A percentile compares a stretch with the other conserved stretches of the same genome.
Conservation (phyloP, 2,329 filamentous ascomycete genomes). For the Sordariomycetes sp. region DNA sequence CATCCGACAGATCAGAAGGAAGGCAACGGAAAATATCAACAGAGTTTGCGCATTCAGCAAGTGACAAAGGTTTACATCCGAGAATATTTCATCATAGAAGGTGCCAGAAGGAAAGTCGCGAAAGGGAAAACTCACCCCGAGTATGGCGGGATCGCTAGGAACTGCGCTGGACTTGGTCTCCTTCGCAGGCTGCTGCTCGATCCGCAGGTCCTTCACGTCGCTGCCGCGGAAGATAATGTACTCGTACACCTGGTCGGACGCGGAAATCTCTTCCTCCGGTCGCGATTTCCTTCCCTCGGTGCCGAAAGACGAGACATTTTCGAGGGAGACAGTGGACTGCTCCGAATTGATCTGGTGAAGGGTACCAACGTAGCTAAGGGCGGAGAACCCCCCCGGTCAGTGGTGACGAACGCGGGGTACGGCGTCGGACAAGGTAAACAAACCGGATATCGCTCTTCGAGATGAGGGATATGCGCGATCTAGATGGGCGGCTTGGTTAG, state of each 20-base stretch:
- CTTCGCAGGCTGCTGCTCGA: conserved; percentile 71
- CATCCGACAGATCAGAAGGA: conserved; percentile 75
- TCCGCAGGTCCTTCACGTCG: conserved; percentile 95
- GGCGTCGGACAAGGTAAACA: conserved; percentile 18
- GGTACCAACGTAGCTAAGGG: conserved; percentile 76
- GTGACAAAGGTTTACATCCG: conserved; percentile 85
- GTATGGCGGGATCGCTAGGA: conserved; percentile 90
- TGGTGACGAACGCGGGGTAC: not conserved
- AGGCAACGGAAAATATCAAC: conserved; percentile 99
- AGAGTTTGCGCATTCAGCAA: conserved; percentile 87
- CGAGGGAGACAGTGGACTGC: conserved; percentile 89
- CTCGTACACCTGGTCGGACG: conserved; percentile 86
- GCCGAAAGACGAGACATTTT: conserved; percentile 90
- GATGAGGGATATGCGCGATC: conserved; percentile 90
- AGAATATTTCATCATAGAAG: conserved; percentile 76
- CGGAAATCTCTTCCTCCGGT: conserved; percentile 69
- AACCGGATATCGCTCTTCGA: conserved; percentile 97
- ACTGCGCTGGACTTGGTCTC: conserved; percentile 66
- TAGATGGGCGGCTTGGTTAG: conserved; percentile 23
- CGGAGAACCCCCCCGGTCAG: conserved; percentile 19
- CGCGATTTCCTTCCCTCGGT: conserved; percentile 81
- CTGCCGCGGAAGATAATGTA: conserved; percentile 98
- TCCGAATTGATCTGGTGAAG: conserved; percentile 98
- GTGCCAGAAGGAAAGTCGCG: not conserved
- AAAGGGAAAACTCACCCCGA: conserved; percentile 66